Evolutionary conservation across 441 rosid species (phyloP), one percentile per base, ranked within the genome.

Genomic region (Syzygium malaccense): DNA sequence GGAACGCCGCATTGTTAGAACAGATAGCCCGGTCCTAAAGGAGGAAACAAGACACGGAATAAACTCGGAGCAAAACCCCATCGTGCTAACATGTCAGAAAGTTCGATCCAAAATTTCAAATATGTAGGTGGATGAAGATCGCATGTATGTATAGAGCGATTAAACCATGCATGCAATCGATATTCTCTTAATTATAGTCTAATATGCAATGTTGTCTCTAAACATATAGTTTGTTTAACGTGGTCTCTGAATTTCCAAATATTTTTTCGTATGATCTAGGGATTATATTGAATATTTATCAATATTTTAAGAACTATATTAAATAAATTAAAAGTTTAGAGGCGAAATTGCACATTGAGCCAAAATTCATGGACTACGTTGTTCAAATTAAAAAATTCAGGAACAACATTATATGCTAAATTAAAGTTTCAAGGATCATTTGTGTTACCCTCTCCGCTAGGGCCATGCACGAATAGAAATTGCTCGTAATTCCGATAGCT

Each of bases 281-380:
- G 3, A 13, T 3, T 60, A 28, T 1, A 60, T 0, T 60, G 6
- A 60, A 28, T 0, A 60, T 14, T 5, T 60, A 28, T 2, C 0
- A 13, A 60, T 13, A 28, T 28, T 28, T 28, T 0, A 60, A 1
- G 66, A 28, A 28, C 0, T 3, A 13, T 2, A 60, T 60, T 28
- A 5, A 60, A 60, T 28, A 60, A 5, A 60, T 28, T 60, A 13
- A 28, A 60, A 60, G 0, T 13, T 28, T 60, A 0, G 6, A 5
- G 17, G 14, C 0, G 0, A 28, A 0, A 60, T 60, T 60, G 0
- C 14, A 28, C 0, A 60, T 3, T 25, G 0, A 1, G 32, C 18
- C 28, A 60, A 60, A 60, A 15, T 60, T 60, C 6, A 60, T 0
- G 18, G 26, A 28, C 1, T 0, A 0, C n/a, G 3, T 60, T 3